Evolutionary conservation across 352 stramenopile species (phyloP), one percentile per base, ranked within the genome.

Genomic region (Phytophthora crassamura): DNA sequence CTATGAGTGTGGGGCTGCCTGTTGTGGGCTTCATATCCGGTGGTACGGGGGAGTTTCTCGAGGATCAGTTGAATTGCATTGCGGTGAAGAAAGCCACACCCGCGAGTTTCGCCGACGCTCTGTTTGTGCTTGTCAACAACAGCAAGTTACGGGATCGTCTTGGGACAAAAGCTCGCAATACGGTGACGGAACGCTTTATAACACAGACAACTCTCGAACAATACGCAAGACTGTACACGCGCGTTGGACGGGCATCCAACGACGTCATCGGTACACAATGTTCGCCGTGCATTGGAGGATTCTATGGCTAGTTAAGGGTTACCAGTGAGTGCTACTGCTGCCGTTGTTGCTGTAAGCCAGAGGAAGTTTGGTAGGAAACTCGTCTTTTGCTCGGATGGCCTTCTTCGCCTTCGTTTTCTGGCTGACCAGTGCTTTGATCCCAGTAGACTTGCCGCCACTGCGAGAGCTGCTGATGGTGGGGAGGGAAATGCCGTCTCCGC

Each of bases 401-500:
- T 72, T 69, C 33, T 73, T 78, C n/a, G 41, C 42, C 55, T 81
- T 82, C 4, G 36, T 5, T 41, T 84, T 88, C 22, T 71, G 62
- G 2, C 30, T 68, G n/a, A 85, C 67, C 3, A 80, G 63, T 2
- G 76, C 69, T 59, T 82, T 76, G 4, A 84, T 39, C 5, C 53
- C 42, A 10, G 65, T 56, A 9, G 76, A 74, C 41, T 85, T 83
- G 32, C 42, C 43, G 35, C 41, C 45, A n/a, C 18, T 45, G 50
- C 65, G 45, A 70, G 66, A 72, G 33, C 18, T 75, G 57, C 41
- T 59, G n/a, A 78, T 72, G 40, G 42, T 63, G 10, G 70, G 70
- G 2, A 78, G 43, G 2, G 77, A 83, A 42, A 94, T 79, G 1
- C 85, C 85, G 30, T 94, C 85, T 14, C 82, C 83, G 11, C 73